Base-by-base conservation (phyloP, 495 filamentous ascomycete species). In the Lasiosphaeria miniovina region DNA sequence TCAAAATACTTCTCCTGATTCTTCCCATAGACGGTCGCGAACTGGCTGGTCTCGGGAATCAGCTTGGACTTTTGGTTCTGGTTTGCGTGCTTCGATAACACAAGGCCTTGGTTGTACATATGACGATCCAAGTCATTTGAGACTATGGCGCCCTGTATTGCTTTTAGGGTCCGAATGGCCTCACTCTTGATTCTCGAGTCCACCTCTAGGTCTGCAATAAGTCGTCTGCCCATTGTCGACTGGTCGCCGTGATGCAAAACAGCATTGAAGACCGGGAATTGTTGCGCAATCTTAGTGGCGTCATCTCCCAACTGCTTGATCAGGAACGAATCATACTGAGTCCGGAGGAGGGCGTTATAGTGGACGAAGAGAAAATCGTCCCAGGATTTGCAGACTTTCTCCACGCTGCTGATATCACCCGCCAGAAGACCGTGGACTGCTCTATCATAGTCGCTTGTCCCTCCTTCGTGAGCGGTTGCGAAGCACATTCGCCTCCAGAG, bases 281-380 rank as follows among this genome's bases (percentile, higher is more conserved):
- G 71, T 36, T 76, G 70, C 15, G 67, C 67, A 17, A 77, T 59
- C 14, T 68, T 61, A 36, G 72, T 61, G 6, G 75, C 71, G 6
- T 77, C 64, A 31, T 75, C 71, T 14, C 78, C 69, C 46, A 74
- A 80, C 57, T 78, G 73, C 36, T 69, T 71, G 57, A 77, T 71
- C 35, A 90, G 63, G 68, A 84, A 89, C 4, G 64, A 62, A 59
- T 90, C 88, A 68, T 89, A 90, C 60, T 86, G 82, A 0, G 80
- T 78, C 48, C 90, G 77, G 14, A 98, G 77, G 34, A 93, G 74
- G 8, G 88, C 83, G 66, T 95, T 96, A 79, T 93, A 94, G 66
- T 90, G 86, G 7, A 87, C 88, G 66, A 93, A 98, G n/a, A 97
- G 82, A 61, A 88, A 84, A 70, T 98, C 94, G 61, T 98, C 91